Evolutionary conservation across 495 filamentous ascomycete genomes (phyloP).

Genomic region (Elasticomyces elasticus): DNA sequence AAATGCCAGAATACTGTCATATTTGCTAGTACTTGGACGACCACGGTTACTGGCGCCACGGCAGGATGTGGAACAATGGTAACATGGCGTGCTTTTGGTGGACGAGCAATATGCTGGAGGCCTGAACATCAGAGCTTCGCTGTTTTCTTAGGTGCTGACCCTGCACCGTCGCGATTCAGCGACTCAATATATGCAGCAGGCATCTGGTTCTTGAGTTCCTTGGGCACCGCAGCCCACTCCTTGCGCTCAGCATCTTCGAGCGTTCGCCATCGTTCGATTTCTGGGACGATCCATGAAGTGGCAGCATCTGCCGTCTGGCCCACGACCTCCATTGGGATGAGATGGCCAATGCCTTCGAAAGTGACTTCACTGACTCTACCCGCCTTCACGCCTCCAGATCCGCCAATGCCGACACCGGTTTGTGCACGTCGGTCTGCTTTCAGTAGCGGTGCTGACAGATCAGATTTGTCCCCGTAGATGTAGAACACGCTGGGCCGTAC

Average conservation of each 20-base stretch:
- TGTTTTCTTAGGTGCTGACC: not conserved
- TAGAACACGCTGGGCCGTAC: conserved; percentile 75
- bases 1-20: not conserved
- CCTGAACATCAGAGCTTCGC: not conserved
- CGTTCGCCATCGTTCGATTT: conserved; percentile 16
- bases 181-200: conserved; percentile 7
- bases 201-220: conserved; percentile 7
- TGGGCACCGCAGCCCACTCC: conserved; percentile 19
- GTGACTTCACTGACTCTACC: conserved; percentile 61
- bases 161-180: conserved; percentile 2
- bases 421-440: conserved; percentile 48
- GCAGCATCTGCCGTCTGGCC: conserved; percentile 12
- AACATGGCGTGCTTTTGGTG: not conserved
- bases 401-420: conserved; percentile 57
- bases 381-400: conserved; percentile 52
- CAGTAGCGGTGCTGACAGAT: conserved; percentile 46
- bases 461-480: conserved; percentile 58
- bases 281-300: conserved; percentile 27
- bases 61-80: too few relatives aligned
- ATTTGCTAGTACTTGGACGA: not conserved
- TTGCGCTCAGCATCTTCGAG: conserved; percentile 14
- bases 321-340: conserved; percentile 48
- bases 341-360: conserved; percentile 61
- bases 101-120: not conserved
- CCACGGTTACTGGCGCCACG: not conserved